Evolutionary conservation across 345 rosid genomes (phyloP).

Genomic region (Erysimum cheiranthoides): DNA sequence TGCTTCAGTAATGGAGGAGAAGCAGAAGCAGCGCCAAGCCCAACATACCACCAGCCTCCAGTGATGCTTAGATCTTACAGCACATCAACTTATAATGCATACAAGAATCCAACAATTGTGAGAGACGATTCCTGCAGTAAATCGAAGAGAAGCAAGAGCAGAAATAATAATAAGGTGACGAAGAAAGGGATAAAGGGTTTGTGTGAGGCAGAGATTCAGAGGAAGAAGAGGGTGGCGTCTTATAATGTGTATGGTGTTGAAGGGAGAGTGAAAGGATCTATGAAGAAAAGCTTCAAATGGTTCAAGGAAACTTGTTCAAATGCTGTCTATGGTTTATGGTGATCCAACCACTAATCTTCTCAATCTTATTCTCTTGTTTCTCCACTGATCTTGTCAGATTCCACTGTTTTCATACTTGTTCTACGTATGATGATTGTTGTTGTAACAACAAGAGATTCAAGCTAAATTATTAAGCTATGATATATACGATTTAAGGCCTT

Average conservation of each 20-base stretch:
- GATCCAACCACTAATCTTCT: conserved; percentile 32
- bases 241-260: conserved; percentile 81
- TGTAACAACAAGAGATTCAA: conserved; percentile 1
- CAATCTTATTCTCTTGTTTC: neutral
- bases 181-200: conserved; percentile 57
- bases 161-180: neutral
- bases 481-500: conserved; percentile 1
- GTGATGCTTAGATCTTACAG: conserved; percentile 47
- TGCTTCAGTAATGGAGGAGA: conserved; percentile 16
- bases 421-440: neutral
- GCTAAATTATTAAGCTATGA: conserved; percentile 4
- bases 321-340: conserved; percentile 68
- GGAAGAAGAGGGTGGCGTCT: conserved; percentile 87
- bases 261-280: conserved; percentile 81
- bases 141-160: conserved; percentile 20
- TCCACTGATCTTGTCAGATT: neutral
- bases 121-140: conserved; percentile 33
- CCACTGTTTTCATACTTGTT: neutral
- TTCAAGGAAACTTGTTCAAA: conserved; percentile 73
- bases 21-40: conserved; percentile 19
- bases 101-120: conserved; percentile 40
- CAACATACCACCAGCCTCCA: conserved; percentile 37
- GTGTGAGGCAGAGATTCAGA: conserved; percentile 79
- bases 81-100: conserved; percentile 40
- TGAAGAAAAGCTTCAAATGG: conserved; percentile 89